These are phyloP conservation scores for Leccinellum albellum DNA, from an alignment of 768 basidiomycete genomes.

Conservation along the genomic window DNA sequence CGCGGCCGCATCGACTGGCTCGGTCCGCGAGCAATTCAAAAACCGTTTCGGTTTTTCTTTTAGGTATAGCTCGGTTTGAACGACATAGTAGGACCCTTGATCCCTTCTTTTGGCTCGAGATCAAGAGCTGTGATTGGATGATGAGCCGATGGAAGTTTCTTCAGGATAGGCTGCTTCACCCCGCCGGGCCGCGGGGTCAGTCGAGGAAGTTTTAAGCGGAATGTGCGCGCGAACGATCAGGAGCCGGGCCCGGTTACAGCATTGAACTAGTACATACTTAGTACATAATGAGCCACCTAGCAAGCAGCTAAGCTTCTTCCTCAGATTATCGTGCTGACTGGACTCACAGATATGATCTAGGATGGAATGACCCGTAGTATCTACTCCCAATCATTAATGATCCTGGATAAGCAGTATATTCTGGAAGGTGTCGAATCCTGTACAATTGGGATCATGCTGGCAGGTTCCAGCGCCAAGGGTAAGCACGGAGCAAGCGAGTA, in stretches of 20 bases:
- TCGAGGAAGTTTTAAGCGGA: neutral
- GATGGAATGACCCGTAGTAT: neutral
- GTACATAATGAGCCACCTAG: too few relatives aligned
- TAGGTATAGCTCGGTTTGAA: too few relatives aligned
- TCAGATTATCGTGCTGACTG: neutral
- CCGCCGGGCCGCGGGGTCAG: too few relatives aligned
- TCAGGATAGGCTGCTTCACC: neutral
- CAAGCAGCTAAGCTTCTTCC: too few relatives aligned
- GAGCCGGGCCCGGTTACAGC: neutral
- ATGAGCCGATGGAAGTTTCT: too few relatives aligned
- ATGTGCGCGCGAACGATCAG: neutral
- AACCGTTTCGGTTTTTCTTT: too few relatives aligned
- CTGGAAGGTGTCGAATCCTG: neutral
- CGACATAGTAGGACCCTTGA: too few relatives aligned
- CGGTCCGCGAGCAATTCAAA: too few relatives aligned
- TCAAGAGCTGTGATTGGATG: too few relatives aligned
- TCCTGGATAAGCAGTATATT: conserved; percentile 1
- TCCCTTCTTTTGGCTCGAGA: too few relatives aligned
- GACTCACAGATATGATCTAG: too few relatives aligned
- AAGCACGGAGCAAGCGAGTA: neutral
- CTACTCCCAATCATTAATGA: neutral
- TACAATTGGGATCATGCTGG: conserved; percentile 2
- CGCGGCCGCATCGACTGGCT: neutral
- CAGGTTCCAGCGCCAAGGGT: neutral
- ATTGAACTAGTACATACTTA: neutral